Evolutionary conservation across 345 rosid genomes (phyloP), one percentile per base, ranked within the genome.

Genomic region (Raphanus raphanistrum): DNA sequence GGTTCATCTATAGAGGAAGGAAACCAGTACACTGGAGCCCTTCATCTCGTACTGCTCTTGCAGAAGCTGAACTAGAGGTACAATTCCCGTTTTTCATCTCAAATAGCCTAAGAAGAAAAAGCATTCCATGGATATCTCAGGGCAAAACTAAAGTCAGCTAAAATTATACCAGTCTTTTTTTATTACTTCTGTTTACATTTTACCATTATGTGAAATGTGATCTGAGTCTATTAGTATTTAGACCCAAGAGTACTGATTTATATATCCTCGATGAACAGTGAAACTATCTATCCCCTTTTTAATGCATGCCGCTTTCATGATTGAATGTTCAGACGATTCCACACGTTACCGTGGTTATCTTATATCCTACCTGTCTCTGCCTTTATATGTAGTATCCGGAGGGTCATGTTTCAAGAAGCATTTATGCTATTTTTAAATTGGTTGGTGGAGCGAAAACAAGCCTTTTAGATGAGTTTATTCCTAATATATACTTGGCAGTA

Each of bases 11-110:
- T 61, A 88, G 98, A 82, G 98, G 98, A 77, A 88, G 91, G 80
- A 94, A 94, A 82, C 98, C 97, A 31, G 97, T 94, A 82, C 93
- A 92, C 78, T 94, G 97, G 98, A 94, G 97, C 84, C 97, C 98
- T 68, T 90, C 97, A 74, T 90, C 98, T 26, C 89, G 91, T 61
- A 94, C 98, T 63, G 98, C 98, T 78, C 98, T 94, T 83, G 97
- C 98, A 61, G 98, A 92, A 86, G 97, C 98, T 16, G 98, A 94
- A 84, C 84, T 94, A 84, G 98, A 94, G 95, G 98, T 94, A 84
- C 61, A 78, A 21, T 36, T 72, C 28, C 13, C 13, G 2, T 32
- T 21, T 60, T 17, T 69, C 71, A 41, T 6, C 52, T 63, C 31
- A 74, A 25, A 57, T 69, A 41, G 8, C 57, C 67, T 55, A 6